Evolutionary conservation across 768 basidiomycete genomes (phyloP).

Genomic region (Tricholoma saponaceum): DNA sequence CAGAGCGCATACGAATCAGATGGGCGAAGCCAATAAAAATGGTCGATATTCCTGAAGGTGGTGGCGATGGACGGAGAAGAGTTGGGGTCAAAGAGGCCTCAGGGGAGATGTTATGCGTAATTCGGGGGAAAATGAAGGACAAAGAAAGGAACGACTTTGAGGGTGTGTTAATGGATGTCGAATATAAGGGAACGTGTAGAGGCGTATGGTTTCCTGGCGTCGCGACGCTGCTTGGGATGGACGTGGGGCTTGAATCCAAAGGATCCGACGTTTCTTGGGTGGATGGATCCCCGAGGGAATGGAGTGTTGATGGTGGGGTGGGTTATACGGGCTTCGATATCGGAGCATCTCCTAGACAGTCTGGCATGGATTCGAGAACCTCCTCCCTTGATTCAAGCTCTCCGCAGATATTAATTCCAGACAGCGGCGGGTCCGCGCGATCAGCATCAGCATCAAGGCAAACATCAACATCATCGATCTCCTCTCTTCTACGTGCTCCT

Average conservation of each 20-base stretch:
- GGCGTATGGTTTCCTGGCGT: slow-evolving; percentile 83
- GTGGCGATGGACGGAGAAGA: slow-evolving; percentile 52
- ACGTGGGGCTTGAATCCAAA: slow-evolving; percentile 64
- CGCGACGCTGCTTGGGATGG: slow-evolving; percentile 76
- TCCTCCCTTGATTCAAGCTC: slow-evolving; percentile 45
- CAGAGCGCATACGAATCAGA: slow-evolving; percentile 70
- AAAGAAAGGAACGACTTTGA: slow-evolving; percentile 33
- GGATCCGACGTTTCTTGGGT: slow-evolving; percentile 70
- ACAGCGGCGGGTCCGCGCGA: slow-evolving; percentile 14
- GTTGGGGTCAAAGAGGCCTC: slow-evolving; percentile 68
- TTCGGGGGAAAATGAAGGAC: slow-evolving; percentile 48
- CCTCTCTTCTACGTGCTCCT: slow-evolving; percentile 73
- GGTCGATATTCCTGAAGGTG: slow-evolving; percentile 37
- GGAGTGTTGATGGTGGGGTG: slow-evolving; percentile 58
- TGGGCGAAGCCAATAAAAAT: slow-evolving; percentile 68
- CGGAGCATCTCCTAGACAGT: slow-evolving; percentile 32
- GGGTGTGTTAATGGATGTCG: slow-evolving; percentile 60
- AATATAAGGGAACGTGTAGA: slow-evolving; percentile 70
- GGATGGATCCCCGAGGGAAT: slow-evolving; percentile 42
- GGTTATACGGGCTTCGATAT: slow-evolving; percentile 74
- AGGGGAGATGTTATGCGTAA: slow-evolving; percentile 59
- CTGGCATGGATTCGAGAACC: slow-evolving; percentile 34
- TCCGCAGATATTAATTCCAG: slow-evolving; percentile 16
- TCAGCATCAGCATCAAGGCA: slow-evolving; percentile 26
- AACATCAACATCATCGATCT: slow-evolving; percentile 42